Percentiles rank a stretch among this genome's conserved stretches.
These are phyloP conservation scores for Pyrenophora graminea DNA, from an alignment of 2,329 filamentous ascomycete genomes.

Conservation along the genomic window DNA sequence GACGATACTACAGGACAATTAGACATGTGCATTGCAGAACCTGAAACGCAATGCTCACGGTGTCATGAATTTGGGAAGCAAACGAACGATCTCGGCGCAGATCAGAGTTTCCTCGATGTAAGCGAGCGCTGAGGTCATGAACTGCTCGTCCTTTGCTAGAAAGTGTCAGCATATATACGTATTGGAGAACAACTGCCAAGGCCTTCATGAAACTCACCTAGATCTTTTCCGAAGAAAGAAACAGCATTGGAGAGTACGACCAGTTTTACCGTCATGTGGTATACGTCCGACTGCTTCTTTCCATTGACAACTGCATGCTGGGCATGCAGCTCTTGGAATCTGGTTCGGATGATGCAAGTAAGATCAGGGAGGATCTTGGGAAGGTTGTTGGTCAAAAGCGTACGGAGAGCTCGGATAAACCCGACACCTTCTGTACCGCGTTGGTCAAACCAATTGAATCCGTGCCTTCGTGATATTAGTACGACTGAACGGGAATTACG, in stretches of 20 bases:
- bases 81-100: conserved; percentile 28
- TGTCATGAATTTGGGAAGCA: conserved; percentile 21
- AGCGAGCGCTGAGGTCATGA: conserved; percentile 24
- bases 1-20: conserved; percentile 2
- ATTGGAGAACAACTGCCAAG: not conserved
- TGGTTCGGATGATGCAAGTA: conserved; percentile 13
- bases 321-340: conserved; percentile 15
- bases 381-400: conserved; percentile 27
- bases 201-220: conserved; percentile 3
- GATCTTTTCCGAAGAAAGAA: conserved; percentile 22
- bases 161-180: not conserved
- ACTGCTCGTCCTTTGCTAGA: conserved; percentile 26
- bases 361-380: conserved; percentile 21
- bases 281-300: conserved; percentile 14
- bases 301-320: conserved; percentile 9
- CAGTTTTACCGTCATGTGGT: conserved; percentile 18
- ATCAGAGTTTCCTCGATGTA: conserved; percentile 35
- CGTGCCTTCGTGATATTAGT: conserved; percentile 28
- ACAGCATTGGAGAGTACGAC: conserved; percentile 20
- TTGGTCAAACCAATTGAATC: conserved; percentile 39
- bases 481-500: no score
- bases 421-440: conserved; percentile 34
- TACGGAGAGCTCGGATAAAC: conserved; percentile 26
- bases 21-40: not conserved
- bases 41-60: conserved; percentile 8